phyloP scores from a whole-genome alignment of 1,284 basidiomycete species.

The Leccinum angustisporum region DNA sequence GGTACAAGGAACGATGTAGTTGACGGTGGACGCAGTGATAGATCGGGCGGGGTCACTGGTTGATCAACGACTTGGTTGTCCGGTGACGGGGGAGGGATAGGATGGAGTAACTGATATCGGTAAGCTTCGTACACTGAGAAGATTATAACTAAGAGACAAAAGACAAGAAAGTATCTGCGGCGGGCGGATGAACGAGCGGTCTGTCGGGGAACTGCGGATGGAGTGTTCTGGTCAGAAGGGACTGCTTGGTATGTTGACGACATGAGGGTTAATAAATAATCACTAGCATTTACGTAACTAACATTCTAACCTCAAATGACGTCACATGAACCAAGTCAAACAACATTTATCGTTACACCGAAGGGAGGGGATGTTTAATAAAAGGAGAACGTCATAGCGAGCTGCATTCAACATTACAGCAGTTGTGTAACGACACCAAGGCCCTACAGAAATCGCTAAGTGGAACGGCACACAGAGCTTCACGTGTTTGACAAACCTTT shows the following conservation, averaged over 20 bases:
- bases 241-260: constrained; percentile 24
- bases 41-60: constrained; percentile 6
- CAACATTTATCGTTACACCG: no score
- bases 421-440: constrained; percentile 45
- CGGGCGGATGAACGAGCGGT: constrained; percentile 13
- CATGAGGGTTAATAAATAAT: constrained; percentile 20
- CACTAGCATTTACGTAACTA: not conserved
- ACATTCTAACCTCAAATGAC: constrained; percentile 25
- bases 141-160: constrained; percentile 18
- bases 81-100: constrained; percentile 5
- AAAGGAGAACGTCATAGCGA: not conserved
- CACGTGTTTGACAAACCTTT: constrained; percentile 53
- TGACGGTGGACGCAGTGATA: constrained; percentile 11
- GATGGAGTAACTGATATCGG: constrained; percentile 12
- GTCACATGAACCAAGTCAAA: constrained; percentile 12
- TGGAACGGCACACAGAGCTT: not conserved
- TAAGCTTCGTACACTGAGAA: constrained; percentile 21
- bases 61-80: constrained; percentile 20
- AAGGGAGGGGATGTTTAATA: not conserved
- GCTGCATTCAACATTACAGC: constrained; percentile 22
- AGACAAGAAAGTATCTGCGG: constrained; percentile 23
- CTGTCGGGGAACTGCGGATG: constrained; percentile 8
- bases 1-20: constrained; percentile 2
- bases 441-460: constrained; percentile 31
- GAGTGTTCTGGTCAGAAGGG: constrained; percentile 18